Percentiles rank a stretch among this genome's conserved stretches.
phyloP scores from a whole-genome alignment of 2,329 filamentous ascomycete species.

The Ophiostoma triangulosporum region DNA sequence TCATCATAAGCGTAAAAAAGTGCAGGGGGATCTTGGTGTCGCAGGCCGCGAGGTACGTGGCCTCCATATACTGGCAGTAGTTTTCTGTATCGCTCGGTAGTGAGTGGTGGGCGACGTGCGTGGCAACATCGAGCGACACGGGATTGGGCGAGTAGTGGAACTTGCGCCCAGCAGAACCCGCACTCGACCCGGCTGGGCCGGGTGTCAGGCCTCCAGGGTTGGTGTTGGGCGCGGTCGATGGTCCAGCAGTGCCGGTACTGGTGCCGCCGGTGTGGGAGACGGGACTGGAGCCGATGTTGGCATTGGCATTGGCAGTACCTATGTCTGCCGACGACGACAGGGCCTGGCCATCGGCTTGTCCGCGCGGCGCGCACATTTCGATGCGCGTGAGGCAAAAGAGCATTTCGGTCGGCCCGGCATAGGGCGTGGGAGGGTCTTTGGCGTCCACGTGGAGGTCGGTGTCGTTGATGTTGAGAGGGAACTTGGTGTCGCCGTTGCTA shows the following conservation, averaged over 20 bases:
- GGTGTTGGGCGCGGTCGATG: background rate
- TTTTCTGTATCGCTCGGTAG: conserved; percentile 36
- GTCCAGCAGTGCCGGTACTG: background rate
- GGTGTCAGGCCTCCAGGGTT: conserved; percentile 15
- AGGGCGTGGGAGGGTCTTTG: conserved; percentile 36
- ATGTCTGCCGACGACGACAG: background rate
- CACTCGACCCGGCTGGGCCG: conserved; percentile 17
- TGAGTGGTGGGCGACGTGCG: conserved; percentile 36
- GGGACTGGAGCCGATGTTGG: background rate
- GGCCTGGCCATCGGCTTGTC: background rate
- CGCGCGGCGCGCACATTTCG: conserved; percentile 30
- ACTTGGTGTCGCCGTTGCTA: conserved; percentile 37
- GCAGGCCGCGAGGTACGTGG: conserved; percentile 40
- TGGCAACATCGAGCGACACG: conserved; percentile 30
- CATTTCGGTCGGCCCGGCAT: conserved; percentile 44
- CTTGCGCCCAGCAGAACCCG: conserved; percentile 13
- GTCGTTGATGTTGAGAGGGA: conserved; percentile 50
- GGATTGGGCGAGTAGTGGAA: conserved; percentile 23
- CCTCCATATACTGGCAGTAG: conserved; percentile 42
- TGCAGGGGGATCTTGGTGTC: conserved; percentile 46
- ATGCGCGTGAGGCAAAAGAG: conserved; percentile 43
- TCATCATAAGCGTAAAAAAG: conserved; percentile 45
- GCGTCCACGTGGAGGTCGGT: conserved; percentile 43
- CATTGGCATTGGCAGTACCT: background rate
- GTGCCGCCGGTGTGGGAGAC: background rate